Evolutionary conservation across 2,329 filamentous ascomycete species (phyloP).

Genomic region (Aspergillus proliferans): DNA sequence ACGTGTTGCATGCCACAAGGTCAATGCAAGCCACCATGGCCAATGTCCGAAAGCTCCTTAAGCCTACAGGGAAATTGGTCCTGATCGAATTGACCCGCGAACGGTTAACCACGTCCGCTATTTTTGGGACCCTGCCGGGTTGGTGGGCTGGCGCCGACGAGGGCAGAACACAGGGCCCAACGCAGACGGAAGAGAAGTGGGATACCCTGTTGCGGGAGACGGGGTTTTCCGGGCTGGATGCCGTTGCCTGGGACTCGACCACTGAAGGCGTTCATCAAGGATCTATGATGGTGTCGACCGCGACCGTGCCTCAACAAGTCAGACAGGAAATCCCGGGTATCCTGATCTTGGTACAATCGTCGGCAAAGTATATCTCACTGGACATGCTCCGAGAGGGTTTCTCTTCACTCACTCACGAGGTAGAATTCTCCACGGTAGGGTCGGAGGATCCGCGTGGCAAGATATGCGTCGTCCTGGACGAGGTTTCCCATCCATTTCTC

Average conservation of each 20-base stretch:
- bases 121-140: constrained; percentile 27
- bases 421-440: not conserved
- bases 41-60: constrained; percentile 17
- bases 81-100: constrained; percentile 32
- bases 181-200: constrained; percentile 13
- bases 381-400: not conserved
- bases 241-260: not conserved
- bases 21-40: constrained; percentile 14
- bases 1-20: constrained; percentile 22
- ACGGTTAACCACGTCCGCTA: constrained; percentile 1
- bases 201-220: constrained; percentile 14
- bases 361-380: not conserved
- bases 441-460: not conserved
- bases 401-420: not conserved
- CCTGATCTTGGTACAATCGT: not conserved
- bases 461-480: not conserved
- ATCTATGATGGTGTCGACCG: constrained; percentile 5
- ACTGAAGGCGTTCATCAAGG: not conserved
- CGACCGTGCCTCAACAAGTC: not conserved
- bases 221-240: constrained; percentile 21
- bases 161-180: constrained; percentile 6
- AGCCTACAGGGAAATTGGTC: constrained; percentile 41
- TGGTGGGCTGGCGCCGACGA: constrained; percentile 28
- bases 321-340: not conserved
- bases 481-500: not conserved